A percentile compares a stretch with the other conserved stretches of the same genome.
phyloP scores from a whole-genome alignment of 176 grass and related monocot species.

The Hordeum vulgare region DNA sequence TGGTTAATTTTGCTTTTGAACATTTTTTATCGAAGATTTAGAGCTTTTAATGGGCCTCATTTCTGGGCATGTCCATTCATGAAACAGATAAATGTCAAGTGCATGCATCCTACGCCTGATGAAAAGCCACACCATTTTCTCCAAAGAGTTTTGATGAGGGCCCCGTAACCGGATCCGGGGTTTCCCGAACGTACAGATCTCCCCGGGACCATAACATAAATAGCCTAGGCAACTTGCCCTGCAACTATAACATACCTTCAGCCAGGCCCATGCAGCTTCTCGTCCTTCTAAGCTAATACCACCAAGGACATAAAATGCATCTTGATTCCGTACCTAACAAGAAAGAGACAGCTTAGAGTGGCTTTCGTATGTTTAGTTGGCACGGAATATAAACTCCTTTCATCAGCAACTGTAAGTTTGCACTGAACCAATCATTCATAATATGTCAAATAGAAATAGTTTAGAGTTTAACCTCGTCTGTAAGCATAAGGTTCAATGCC shows the following conservation, averaged over 20 bases:
- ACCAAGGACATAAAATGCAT: slow-evolving; percentile 62
- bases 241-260: slow-evolving; percentile 57
- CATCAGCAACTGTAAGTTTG: neutral
- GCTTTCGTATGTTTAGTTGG: neutral
- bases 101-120: neutral
- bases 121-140: neutral
- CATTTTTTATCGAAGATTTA: neutral
- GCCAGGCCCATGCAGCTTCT: slow-evolving; percentile 79
- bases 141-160: too few species aligned
- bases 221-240: neutral
- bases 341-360: neutral
- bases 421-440: neutral
- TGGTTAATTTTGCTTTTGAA: neutral
- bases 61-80: neutral
- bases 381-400: neutral
- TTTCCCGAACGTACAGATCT: too few species aligned
- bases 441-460: neutral
- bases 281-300: slow-evolving; percentile 67
- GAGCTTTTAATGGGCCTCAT: neutral
- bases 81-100: neutral
- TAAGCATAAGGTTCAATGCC: slow-evolving; percentile 66
- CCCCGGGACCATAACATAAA: neutral
- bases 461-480: slow-evolving; percentile 50
- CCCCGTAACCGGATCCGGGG: too few species aligned
- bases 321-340: slow-evolving; percentile 75